Base-by-base conservation (phyloP, 169 alveolate species). In the Plasmodium reichenowi region DNA sequence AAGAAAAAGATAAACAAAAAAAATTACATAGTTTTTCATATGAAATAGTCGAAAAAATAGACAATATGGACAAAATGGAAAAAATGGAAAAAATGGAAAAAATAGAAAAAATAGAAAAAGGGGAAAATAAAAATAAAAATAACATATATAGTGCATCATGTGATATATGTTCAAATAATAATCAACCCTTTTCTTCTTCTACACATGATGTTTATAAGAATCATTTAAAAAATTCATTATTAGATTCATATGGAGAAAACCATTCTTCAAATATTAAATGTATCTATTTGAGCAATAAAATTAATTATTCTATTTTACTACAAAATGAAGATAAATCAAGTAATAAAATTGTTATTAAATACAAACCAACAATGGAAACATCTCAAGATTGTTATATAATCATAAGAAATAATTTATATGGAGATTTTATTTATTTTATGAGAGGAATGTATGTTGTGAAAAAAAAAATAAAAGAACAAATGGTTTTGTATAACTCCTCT, bases 331-430 rank as follows among this genome's bases (percentile, higher is more conserved):
- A 32, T 3, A 45, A 50, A 76, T 38, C 7, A 38, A 38, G 9
- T 38, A 50, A 29, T 43, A 29, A 47, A 9, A 50, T 83, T 10
- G 58, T 83, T 12, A 62, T 83, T 20, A 83, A 68, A 63, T 83
- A 83, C 20, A 67, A 63, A 8, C 91, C 91, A 24, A 50, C 83
- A 3, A 45, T 68, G 29, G 47, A 24, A 20, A 68, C 38, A 0
- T 83, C 91, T 47, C 80, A 83, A 54, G 91, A 58, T 32, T 83
- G 91, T 45, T 83, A 83, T 68, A 32, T 29, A 20, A 68, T 83
- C 26, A 13, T 83, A 58, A 68, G 83, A 50, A 83, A 68, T 60
- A 56, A 67, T 12, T 17, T 60, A 10, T 60, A 32, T 62, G 91
- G 91, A 45, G 91, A 67, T 50, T 83, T 83, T 72, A 56, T 83